Evolutionary conservation across 75 land plant genomes (phyloP).

Genomic region (Selaginella moellendorffii): DNA sequence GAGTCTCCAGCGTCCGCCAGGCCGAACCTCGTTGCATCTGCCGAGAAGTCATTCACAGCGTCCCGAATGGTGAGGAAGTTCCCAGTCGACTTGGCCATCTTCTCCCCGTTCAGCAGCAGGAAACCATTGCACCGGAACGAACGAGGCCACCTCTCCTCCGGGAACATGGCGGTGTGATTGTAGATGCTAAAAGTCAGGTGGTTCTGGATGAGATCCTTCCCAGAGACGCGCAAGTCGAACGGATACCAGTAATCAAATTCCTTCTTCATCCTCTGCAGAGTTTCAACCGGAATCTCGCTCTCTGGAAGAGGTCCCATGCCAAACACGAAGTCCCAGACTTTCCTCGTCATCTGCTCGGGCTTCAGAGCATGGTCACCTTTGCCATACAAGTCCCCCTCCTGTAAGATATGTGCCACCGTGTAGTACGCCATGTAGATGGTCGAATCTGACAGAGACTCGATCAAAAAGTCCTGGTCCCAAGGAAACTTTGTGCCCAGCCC

Average conservation of each 20-base stretch:
- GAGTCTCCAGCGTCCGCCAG: conserved; percentile 87
- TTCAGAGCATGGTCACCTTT: conserved; percentile 14
- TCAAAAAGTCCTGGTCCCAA: conserved; percentile 77
- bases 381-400: conserved; percentile 63
- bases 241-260: conserved; percentile 93
- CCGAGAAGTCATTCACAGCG: conserved; percentile 63
- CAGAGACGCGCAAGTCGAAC: conserved; percentile 76
- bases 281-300: conserved; percentile 30
- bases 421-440: conserved; percentile 94
- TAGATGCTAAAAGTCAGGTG: conserved; percentile 80
- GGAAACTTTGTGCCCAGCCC: conserved; percentile 83
- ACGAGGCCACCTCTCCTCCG: conserved; percentile 61
- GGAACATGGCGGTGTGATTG: conserved; percentile 72
- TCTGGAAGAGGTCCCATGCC: conserved; percentile 38
- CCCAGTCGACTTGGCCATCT: conserved; percentile 93
- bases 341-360: conserved; percentile 67
- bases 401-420: conserved; percentile 62
- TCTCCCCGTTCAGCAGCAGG: conserved; percentile 73
- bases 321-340: conserved; percentile 74
- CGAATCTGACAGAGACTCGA: conserved; percentile 79
- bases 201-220: conserved; percentile 82
- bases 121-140: conserved; percentile 80
- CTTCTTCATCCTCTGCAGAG: conserved; percentile 51
- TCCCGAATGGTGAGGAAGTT: conserved; percentile 61
- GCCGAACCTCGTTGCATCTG: conserved; percentile 80